These are phyloP conservation scores for Heterobasidion occidentale DNA, from an alignment of 1,284 basidiomycete species.

Conservation along the genomic window DNA sequence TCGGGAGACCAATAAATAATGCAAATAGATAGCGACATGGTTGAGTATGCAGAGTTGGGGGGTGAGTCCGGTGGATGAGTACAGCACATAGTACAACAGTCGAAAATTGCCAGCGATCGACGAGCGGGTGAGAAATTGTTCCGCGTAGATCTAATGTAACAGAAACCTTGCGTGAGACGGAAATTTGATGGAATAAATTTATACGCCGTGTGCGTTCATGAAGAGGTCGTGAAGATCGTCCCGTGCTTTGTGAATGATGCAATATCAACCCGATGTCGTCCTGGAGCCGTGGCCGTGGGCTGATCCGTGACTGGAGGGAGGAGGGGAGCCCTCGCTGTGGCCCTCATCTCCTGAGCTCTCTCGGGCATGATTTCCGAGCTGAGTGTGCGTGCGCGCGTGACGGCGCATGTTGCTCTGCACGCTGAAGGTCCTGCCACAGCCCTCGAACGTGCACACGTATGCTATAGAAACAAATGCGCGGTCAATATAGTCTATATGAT, in stretches of 20 bases:
- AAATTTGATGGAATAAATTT: neutral
- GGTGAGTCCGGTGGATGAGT: neutral
- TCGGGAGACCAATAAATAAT: neutral
- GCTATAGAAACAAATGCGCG: constrained; percentile 33
- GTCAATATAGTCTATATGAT: constrained; percentile 3
- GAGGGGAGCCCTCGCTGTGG: constrained; percentile 21
- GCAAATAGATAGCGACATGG: neutral
- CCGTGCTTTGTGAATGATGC: neutral
- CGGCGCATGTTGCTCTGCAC: constrained; percentile 84
- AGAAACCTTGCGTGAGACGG: neutral
- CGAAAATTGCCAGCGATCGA: neutral
- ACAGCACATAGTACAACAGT: neutral
- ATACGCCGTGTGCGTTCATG: neutral
- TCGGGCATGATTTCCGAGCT: constrained; percentile 24
- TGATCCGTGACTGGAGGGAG: neutral
- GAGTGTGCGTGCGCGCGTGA: constrained; percentile 68
- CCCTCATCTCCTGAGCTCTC: constrained; percentile 39
- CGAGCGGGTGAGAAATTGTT: neutral
- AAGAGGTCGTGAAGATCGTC: neutral
- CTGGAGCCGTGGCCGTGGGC: neutral
- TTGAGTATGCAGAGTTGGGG: neutral
- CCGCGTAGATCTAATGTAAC: neutral
- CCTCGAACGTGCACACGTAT: constrained; percentile 65
- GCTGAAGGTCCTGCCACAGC: constrained; percentile 75
- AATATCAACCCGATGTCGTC: neutral